Conservation (phyloP, 2,329 filamentous ascomycete species). For the Neopestalotiopsis rosae region DNA sequence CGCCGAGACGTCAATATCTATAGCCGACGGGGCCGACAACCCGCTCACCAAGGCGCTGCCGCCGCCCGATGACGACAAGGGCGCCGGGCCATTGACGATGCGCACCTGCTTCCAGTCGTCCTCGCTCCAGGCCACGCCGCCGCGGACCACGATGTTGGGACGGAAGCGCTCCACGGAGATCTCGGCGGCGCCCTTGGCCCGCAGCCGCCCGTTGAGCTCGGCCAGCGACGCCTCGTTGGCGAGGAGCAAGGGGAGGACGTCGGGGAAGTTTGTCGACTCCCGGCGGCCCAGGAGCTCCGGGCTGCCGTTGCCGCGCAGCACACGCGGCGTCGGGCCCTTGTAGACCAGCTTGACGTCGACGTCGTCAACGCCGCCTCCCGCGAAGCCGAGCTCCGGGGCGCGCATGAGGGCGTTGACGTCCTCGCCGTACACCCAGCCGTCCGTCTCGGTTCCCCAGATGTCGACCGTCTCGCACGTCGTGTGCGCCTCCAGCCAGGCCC, state of each 20-base stretch:
- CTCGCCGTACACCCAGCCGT: constrained; percentile 58
- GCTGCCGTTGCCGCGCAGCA: constrained; percentile 60
- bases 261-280: constrained; percentile 62
- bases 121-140: constrained; percentile 63
- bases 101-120: constrained; percentile 67
- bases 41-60: too few relatives aligned
- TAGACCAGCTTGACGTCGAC: constrained; percentile 64
- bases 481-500: constrained; percentile 58
- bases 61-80: neutral
- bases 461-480: constrained; percentile 54
- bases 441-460: constrained; percentile 65
- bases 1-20: constrained; percentile 62
- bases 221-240: constrained; percentile 59
- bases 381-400: constrained; percentile 52
- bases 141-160: constrained; percentile 66
- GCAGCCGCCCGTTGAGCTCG: constrained; percentile 62
- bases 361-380: constrained; percentile 34
- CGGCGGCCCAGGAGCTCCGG: constrained; percentile 57
- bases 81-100: constrained; percentile 38
- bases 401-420: constrained; percentile 59
- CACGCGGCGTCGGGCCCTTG: constrained; percentile 63
- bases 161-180: constrained; percentile 67
- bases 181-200: constrained; percentile 43
- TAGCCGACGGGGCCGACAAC: constrained; percentile 17
- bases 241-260: constrained; percentile 62